A percentile compares a stretch with the other conserved stretches of the same genome.
Conservation (phyloP, 192 early-diverging fungal genomes). For the Linnemannia exigua region DNA sequence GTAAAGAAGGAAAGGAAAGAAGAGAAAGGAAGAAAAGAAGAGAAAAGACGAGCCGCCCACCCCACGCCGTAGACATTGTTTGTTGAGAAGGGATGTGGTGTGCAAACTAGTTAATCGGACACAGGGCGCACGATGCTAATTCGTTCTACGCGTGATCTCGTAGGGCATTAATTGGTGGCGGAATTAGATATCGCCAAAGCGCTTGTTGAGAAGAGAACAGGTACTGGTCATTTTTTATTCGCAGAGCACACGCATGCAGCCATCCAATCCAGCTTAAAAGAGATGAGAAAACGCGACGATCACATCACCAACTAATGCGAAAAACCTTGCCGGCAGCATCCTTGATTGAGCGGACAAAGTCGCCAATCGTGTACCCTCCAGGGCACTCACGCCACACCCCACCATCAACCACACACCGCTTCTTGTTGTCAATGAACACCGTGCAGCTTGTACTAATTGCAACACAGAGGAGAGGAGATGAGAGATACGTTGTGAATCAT, state of each 20-base stretch:
- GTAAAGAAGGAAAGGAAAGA: constrained; percentile 6
- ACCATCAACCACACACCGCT: constrained; percentile 73
- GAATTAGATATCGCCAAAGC: too few species aligned
- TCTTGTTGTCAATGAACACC: constrained; percentile 69
- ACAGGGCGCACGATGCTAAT: too few species aligned
- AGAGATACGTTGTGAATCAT: background rate
- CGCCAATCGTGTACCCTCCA: constrained; percentile 40
- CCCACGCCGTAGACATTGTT: constrained; percentile 5
- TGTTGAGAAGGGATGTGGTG: too few species aligned
- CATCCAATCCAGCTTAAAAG: too few species aligned
- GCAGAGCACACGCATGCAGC: too few species aligned
- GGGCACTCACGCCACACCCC: constrained; percentile 60
- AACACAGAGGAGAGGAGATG: background rate
- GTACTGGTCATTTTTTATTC: too few species aligned
- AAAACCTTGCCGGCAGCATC: constrained; percentile 24
- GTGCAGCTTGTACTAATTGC: constrained; percentile 66
- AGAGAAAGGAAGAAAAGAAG: background rate
- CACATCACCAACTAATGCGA: background rate
- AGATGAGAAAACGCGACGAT: too few species aligned
- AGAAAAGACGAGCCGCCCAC: background rate
- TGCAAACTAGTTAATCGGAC: too few species aligned
- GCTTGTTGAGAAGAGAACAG: too few species aligned
- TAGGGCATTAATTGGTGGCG: too few species aligned
- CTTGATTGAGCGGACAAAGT: constrained; percentile 58
- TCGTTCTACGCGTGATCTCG: too few species aligned